Evolutionary conservation across 2,329 filamentous ascomycete genomes (phyloP), one percentile per base, ranked within the genome.

Genomic region (Penicillium capsulatum): DNA sequence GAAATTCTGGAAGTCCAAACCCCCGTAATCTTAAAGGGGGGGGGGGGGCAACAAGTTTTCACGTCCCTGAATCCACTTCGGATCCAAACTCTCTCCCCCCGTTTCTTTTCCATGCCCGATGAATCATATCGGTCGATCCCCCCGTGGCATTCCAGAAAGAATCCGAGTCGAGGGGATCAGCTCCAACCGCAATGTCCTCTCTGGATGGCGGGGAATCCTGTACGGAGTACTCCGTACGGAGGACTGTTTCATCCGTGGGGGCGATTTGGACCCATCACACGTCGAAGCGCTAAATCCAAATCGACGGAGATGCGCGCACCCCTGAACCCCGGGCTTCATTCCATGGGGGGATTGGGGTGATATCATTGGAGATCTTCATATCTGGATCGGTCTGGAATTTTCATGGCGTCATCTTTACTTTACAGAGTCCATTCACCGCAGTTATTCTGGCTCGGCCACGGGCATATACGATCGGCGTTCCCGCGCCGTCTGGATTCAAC

Each of bases 381-480:
- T 29, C 32, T 36, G 31, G 31, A 31, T 41, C 17, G 22, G 34
- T 11, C 28, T 14, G 31, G 34, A 30, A 35, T n/a, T 39, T 20
- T 22, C 16, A 16, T 31, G 17, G 14, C 38, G 27, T 36, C 38
- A 33, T 36, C n/a, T 31, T 28, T 19, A n/a, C 31, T 16, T 26
- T 22, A 22, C 19, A 22, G n/a, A n/a, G n/a, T n/a, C 27, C 29
- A 19, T 36, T 32, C 4, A 37, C 17, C 15, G 37, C 34, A 40
- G 13, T 34, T 37, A 37, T n/a, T 42, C 40, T 11, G 26, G 31
- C 34, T 57, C 67, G 13, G 70, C 63, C 28, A 77, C 67, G 7
- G 74, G 73, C 15, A 75, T 70, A 53, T 77, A 77, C n/a, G 60
- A 66, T 42, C 68, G 67, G 47, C 72, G 63, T 53, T 75, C 70